These are phyloP conservation scores for Colletotrichum tropicale DNA, from an alignment of 2,329 filamentous ascomycete species.

Conservation along the genomic window DNA sequence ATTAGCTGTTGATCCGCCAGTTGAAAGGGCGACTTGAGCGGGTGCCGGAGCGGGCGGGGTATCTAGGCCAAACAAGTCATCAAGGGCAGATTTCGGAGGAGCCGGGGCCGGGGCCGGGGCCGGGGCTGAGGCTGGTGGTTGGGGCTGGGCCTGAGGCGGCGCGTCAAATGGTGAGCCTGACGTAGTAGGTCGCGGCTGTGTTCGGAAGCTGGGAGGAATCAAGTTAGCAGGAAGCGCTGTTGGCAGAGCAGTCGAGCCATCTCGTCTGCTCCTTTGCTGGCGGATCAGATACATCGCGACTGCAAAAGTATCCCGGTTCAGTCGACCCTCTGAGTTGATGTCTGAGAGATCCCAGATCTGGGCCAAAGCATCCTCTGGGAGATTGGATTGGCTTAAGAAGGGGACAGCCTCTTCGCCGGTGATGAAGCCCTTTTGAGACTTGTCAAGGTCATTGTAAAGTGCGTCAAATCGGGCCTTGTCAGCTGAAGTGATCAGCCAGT, in stretches of 20 bases:
- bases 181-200: conserved; percentile 55
- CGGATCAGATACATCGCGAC: conserved; percentile 97
- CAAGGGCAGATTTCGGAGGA: conserved; percentile 80
- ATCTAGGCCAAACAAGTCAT: conserved; percentile 93
- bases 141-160: conserved; percentile 32
- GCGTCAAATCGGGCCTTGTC: conserved; percentile 90
- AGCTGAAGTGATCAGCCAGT: conserved; percentile 82
- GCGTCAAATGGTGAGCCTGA: conserved; percentile 59
- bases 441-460: conserved; percentile 85
- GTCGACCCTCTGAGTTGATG: conserved; percentile 85
- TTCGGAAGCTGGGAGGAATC: conserved; percentile 85
- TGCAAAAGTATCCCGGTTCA: conserved; percentile 90
- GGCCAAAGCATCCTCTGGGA: conserved; percentile 87
- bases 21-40: conserved; percentile 67
- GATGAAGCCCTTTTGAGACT: conserved; percentile 79
- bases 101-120: conserved; percentile 40
- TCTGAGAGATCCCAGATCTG: conserved; percentile 98
- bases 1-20: conserved; percentile 71
- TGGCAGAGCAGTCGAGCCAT: conserved; percentile 67
- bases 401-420: conserved; percentile 93
- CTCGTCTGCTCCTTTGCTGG: conserved; percentile 79
- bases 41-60: conserved; percentile 50
- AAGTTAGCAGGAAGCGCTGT: conserved; percentile 79
- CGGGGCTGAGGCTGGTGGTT: conserved; percentile 34
- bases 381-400: conserved; percentile 91